Evolutionary conservation across 768 basidiomycete genomes (phyloP).

Genomic region (Boletus bicolor): DNA sequence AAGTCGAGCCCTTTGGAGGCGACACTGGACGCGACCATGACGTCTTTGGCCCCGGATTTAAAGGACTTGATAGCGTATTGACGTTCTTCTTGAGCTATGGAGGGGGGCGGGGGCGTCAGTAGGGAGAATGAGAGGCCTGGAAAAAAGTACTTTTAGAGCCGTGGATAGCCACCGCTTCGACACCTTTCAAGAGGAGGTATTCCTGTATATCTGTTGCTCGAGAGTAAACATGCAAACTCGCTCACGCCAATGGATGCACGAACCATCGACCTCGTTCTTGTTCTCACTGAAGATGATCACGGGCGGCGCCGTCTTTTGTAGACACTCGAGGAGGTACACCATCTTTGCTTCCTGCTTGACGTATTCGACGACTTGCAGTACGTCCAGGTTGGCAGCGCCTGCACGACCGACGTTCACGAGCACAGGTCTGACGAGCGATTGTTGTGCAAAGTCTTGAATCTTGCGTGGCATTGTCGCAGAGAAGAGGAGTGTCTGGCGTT

Average conservation of each 20-base stretch:
- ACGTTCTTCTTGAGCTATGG: constrained; percentile 90
- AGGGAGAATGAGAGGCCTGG: neutral
- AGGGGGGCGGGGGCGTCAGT: neutral
- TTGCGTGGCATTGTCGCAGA: constrained; percentile 99
- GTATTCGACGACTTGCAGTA: constrained; percentile 95
- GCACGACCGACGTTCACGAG: constrained; percentile 97
- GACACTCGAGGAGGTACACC: constrained; percentile 96
- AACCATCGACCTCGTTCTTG: constrained; percentile 99
- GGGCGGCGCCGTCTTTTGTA: constrained; percentile 97
- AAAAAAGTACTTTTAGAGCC: constrained; percentile 79
- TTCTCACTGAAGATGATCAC: constrained; percentile 98
- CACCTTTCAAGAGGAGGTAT: constrained; percentile 92
- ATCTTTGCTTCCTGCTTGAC: constrained; percentile 99
- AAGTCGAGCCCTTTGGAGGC: constrained; percentile 99
- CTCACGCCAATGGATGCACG: constrained; percentile 16
- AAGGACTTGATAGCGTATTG: constrained; percentile 99
- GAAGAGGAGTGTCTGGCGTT: constrained; percentile 95
- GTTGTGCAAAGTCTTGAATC: constrained; percentile 97
- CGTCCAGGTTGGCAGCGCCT: constrained; percentile 95
- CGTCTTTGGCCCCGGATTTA: constrained; percentile 95
- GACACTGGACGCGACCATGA: constrained; percentile 98
- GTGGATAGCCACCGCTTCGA: constrained; percentile 98
- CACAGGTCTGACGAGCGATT: constrained; percentile 91
- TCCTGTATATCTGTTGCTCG: constrained; percentile 87
- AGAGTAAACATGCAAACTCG: neutral